Base-by-base conservation (phyloP, 768 basidiomycete species). In the Mycena haematopus region DNA sequence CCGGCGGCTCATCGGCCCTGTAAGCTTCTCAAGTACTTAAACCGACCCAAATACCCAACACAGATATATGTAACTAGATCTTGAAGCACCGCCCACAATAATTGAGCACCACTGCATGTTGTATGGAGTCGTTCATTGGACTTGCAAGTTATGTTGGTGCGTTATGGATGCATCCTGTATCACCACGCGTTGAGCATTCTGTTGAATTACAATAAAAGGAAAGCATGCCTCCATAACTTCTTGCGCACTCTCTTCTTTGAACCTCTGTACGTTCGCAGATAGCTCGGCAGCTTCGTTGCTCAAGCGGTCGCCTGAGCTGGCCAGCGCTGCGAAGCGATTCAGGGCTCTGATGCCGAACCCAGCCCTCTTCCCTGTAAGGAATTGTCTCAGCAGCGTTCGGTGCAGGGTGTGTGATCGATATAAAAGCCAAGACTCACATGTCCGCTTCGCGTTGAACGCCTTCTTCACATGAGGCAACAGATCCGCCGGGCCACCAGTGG, bases 401-500 rank as follows among this genome's bases (percentile, higher is more conserved):
- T n/a, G n/a, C n/a, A n/a, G n/a, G n/a, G n/a, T n/a, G n/a, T n/a
- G n/a, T n/a, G 6, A 38, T 42, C 19, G 40, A 42, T 17, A 36
- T 25, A 22, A 1, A 53, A 40, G 24, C 15, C 27, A 44, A 45
- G 19, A 82, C 91, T 56, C 71, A 93, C 93, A 96, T 19, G 92
- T 86, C 76, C 84, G 86, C 79, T 85, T 92, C 33, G 93, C 95
- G 72, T 97, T 87, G 78, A 97, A 95, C 31, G 87, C 89, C 76
- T 86, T 92, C 82, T 89, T 92, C 76, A 99, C 90, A 47, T 91
- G 85, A 29, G 96, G 96, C 69, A 98, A 77, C 70, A 99, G 81
- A 78, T 97, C 88, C 24, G 84, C 84, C 27, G 88, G 87, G 47
- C 79, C 80, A 49, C 90, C 91, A 53, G 78, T 80, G 36, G 81